Evolutionary conservation across 2,329 filamentous ascomycete genomes (phyloP).

Genomic region (Raffaelea arxii): DNA sequence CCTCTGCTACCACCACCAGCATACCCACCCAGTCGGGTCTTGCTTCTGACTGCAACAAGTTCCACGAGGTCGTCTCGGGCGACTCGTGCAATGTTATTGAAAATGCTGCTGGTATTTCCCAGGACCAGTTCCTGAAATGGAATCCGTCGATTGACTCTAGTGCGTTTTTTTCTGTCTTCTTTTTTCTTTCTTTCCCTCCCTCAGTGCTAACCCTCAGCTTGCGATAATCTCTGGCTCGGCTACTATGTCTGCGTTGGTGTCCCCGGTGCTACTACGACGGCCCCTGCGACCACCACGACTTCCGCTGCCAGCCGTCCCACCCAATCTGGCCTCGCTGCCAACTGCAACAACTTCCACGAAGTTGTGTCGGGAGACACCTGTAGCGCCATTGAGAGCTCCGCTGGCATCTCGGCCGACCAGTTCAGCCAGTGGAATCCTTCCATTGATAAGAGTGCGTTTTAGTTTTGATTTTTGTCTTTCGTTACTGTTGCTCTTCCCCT

Average conservation of each 20-base stretch:
- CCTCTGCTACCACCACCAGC: too few relatives aligned
- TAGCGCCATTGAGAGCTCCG: not conserved
- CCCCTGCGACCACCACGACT: slow-evolving; percentile 4
- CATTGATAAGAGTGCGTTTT: not conserved
- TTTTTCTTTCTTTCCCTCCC: not conserved
- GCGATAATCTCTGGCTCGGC: slow-evolving; percentile 5
- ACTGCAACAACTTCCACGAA: slow-evolving; percentile 6
- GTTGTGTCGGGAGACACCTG: slow-evolving; percentile 7
- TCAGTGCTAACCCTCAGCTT: not conserved
- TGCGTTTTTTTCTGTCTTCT: too few relatives aligned
- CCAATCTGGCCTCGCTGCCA: not conserved
- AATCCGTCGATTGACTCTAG: slow-evolving; percentile 3
- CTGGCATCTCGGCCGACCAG: not conserved
- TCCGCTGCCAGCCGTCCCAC: slow-evolving; percentile 1
- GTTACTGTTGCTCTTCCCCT: too few relatives aligned
- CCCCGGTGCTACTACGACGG: not conserved
- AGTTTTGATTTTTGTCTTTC: not conserved
- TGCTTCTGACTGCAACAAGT: too few relatives aligned
- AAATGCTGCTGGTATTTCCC: too few relatives aligned
- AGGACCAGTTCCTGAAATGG: too few relatives aligned
- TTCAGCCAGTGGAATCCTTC: slow-evolving; percentile 7
- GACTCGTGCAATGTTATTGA: too few relatives aligned
- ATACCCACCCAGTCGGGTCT: too few relatives aligned
- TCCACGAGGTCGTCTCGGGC: too few relatives aligned
- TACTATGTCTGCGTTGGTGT: slow-evolving; percentile 8